A percentile compares a stretch with the other conserved stretches of the same genome.
Conservation (phyloP, 1,139 yeast genomes). For the Eremothecium gossypii region DNA sequence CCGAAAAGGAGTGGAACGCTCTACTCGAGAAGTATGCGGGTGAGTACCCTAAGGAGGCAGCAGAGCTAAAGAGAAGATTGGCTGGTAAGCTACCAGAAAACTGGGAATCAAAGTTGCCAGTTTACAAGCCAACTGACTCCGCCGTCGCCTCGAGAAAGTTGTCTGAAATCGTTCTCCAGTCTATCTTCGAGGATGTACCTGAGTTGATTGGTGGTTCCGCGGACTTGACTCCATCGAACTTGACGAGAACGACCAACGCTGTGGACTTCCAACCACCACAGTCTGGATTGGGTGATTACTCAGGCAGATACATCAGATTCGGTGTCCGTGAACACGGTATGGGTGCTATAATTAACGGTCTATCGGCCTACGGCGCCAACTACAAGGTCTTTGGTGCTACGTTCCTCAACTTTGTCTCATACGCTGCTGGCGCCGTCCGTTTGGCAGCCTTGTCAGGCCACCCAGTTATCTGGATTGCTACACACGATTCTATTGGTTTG, state of each 20-base stretch:
- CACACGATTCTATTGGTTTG: conserved; percentile 97
- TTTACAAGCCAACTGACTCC: conserved; percentile 66
- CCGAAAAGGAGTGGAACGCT: conserved; percentile 67
- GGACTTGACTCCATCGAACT: conserved; percentile 94
- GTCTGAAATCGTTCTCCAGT: conserved; percentile 71
- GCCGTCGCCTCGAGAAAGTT: conserved; percentile 94
- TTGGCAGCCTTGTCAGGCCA: conserved; percentile 89
- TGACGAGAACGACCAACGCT: conserved; percentile 81
- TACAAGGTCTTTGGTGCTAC: conserved; percentile 95
- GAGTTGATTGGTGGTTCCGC: conserved; percentile 98
- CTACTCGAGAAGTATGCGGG: conserved; percentile 51
- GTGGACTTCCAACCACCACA: conserved; percentile 90
- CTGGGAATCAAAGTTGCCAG: conserved; percentile 77
- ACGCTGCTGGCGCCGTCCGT: conserved; percentile 97
- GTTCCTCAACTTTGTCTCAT: conserved; percentile 95
- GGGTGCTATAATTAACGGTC: conserved; percentile 99
- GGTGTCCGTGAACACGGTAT: conserved; percentile 99
- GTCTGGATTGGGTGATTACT: conserved; percentile 72
- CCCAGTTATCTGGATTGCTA: conserved; percentile 95
- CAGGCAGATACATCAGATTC: conserved; percentile 93
- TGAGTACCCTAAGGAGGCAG: conserved; percentile 72
- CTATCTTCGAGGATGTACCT: conserved; percentile 60
- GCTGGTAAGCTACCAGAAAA: conserved; percentile 71
- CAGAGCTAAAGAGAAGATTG: conserved; percentile 76
- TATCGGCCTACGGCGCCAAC: conserved; percentile 90